Evolutionary conservation across 306 rosid species (phyloP), one percentile per base, ranked within the genome.

Genomic region (Cicer chorassanicum): DNA sequence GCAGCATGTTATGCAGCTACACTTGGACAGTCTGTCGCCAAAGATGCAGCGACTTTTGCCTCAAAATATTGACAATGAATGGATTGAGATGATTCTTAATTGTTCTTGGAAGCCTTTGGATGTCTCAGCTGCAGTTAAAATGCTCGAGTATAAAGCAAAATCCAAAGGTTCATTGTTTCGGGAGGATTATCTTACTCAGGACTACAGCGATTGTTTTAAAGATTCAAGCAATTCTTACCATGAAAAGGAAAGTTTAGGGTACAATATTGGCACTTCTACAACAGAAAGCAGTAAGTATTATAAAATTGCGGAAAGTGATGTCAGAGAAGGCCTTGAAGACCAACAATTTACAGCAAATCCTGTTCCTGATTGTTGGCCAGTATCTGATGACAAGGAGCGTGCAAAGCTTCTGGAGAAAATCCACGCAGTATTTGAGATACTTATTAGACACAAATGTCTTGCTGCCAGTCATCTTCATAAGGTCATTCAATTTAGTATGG

Each of bases 81-180:
- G 93, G 99, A 70, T 77, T 50, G 91, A 90, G 84, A 88, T 89
- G 97, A 87, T 95, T 86, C 92, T 80, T 41, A 85, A 84, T 63
- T 85, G 86, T 84, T 81, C 97, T 75, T 95, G 98, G 98, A 95
- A 86, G 80, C 90, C 99, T 7, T 53, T 95, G 79, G 97, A 95
- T 68, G 85, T 85, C 56, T 82, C 83, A 7, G 96, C 97, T 72
- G 86, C 97, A 11, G 87, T 87, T 77, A 82, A 82, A 83, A 86
- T 90, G 96, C 75, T 95, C n/a, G 82, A 67, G 42, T 74, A 81
- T 82, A 85, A 80, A 83, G 77, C 77, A 45, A 88, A 77, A 64
- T 75, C 65, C 55, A 83, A 75, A n/a, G 79, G 68, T 42, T 76
- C 86, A 21, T 82, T 82, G 36, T 69, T 85, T 59, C 81, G 48